Conservation (phyloP, 2,329 filamentous ascomycete genomes). For the Ophiostoma triangulosporum region DNA sequence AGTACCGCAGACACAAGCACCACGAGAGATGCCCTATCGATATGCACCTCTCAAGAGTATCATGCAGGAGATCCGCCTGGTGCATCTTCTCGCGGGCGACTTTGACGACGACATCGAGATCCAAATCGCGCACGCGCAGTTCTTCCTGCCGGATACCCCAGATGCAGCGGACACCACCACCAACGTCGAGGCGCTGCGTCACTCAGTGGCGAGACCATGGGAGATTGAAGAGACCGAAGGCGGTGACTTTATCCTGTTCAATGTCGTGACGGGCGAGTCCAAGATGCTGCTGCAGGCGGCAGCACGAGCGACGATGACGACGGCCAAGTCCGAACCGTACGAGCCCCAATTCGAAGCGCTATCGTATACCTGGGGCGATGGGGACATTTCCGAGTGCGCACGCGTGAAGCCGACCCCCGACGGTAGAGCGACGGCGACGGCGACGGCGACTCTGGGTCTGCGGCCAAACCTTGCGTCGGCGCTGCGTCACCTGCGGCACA, state of each 20-base stretch:
- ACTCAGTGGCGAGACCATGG: neutral
- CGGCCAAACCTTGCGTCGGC: neutral
- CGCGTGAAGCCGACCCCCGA: neutral
- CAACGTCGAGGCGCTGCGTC: neutral
- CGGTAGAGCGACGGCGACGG: neutral
- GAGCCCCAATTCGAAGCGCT: neutral
- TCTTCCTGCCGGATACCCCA: neutral
- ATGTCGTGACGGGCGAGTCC: conserved; percentile 1
- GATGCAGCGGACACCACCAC: neutral
- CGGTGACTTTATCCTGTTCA: conserved; percentile 3
- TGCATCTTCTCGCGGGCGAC: conserved; percentile 2
- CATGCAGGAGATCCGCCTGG: conserved; percentile 3
- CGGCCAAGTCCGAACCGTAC: neutral
- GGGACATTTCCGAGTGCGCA: neutral
- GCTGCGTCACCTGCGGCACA: neutral
- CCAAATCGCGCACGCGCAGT: neutral
- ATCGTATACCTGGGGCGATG: neutral
- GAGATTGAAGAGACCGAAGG: conserved; percentile 3
- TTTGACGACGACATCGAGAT: neutral
- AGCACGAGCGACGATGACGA: neutral
- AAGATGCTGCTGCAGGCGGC: neutral
- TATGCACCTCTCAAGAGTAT: neutral
- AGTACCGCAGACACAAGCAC: neutral
- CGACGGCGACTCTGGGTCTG: neutral
- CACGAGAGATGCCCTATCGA: neutral